Evolutionary conservation across 345 rosid genomes (phyloP).

Genomic region (Clausena lansium): DNA sequence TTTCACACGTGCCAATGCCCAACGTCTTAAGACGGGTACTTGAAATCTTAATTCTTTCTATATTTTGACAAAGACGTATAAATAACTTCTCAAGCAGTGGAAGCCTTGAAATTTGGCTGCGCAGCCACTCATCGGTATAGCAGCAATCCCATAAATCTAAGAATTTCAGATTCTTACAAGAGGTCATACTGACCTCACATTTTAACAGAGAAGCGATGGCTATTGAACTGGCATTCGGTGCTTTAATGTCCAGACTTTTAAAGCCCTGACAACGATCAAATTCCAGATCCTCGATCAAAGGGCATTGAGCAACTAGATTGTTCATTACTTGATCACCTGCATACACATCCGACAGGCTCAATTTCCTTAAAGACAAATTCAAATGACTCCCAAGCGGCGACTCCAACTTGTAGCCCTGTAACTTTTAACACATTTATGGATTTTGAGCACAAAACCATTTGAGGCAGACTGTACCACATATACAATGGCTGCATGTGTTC

Average conservation of each 20-base stretch:
- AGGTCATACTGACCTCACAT: not conserved
- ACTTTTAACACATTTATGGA: not conserved
- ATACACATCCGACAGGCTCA: not conserved
- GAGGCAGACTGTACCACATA: not conserved
- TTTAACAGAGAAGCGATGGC: not conserved
- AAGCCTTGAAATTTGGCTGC: not conserved
- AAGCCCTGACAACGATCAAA: not conserved
- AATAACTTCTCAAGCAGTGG: not conserved
- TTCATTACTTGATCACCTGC: not conserved
- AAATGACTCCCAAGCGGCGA: not conserved
- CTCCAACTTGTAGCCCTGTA: not conserved
- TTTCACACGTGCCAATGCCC: not conserved
- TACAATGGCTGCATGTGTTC: not conserved
- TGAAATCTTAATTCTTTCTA: not conserved
- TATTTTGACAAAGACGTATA: not conserved
- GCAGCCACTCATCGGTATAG: not conserved
- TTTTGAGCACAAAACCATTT: not conserved
- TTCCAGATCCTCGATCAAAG: not conserved
- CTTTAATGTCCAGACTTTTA: not conserved
- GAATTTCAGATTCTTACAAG: not conserved
- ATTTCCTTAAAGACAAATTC: not conserved
- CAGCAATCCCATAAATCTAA: not conserved
- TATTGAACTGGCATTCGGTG: not conserved
- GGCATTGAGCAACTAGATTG: not conserved
- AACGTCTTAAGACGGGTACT: not conserved